Evolutionary conservation across 306 rosid genomes (phyloP).

Genomic region (Oemleria cerasiformis): DNA sequence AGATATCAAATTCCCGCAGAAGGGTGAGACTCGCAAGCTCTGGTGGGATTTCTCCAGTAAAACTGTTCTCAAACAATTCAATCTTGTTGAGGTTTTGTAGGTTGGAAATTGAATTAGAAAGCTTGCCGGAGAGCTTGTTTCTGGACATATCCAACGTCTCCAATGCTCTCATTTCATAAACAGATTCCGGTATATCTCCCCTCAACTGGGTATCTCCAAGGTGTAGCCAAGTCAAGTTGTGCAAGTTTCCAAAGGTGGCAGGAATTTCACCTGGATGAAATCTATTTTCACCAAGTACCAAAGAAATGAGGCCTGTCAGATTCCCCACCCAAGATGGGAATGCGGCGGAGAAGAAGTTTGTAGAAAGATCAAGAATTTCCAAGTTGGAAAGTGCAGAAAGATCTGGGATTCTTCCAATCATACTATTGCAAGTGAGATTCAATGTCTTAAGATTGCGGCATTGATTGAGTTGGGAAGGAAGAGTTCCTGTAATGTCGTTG

Average conservation of each 20-base stretch:
- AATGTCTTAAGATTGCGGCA: slow-evolving; percentile 54
- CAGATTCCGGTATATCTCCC: slow-evolving; percentile 81
- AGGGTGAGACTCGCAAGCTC: slow-evolving; percentile 62
- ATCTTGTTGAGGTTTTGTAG: slow-evolving; percentile 56
- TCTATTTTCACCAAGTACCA: slow-evolving; percentile 65
- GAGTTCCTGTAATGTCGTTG: slow-evolving; percentile 57
- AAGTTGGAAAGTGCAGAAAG: slow-evolving; percentile 59
- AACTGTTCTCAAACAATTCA: slow-evolving; percentile 61
- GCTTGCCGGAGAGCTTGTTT: slow-evolving; percentile 66
- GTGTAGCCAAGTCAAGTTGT: slow-evolving; percentile 72
- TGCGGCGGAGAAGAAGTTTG: slow-evolving; percentile 51
- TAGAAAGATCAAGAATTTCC: slow-evolving; percentile 64
- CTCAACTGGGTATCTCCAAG: slow-evolving; percentile 55
- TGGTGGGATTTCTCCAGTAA: slow-evolving; percentile 71
- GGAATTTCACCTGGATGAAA: slow-evolving; percentile 55
- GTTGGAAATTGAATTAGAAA: slow-evolving; percentile 73
- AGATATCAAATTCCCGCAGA: slow-evolving; percentile 76
- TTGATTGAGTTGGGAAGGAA: slow-evolving; percentile 50
- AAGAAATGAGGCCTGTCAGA: slow-evolving; percentile 40
- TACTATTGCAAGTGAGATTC: slow-evolving; percentile 55
- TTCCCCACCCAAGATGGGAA: slow-evolving; percentile 81
- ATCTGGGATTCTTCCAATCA: slow-evolving; percentile 66
- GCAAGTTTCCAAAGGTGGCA: slow-evolving; percentile 55
- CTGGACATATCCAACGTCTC: slow-evolving; percentile 71
- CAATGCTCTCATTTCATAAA: slow-evolving; percentile 60